Conservation (phyloP, 2,329 filamentous ascomycete species). For the Aspergillus texensis region DNA sequence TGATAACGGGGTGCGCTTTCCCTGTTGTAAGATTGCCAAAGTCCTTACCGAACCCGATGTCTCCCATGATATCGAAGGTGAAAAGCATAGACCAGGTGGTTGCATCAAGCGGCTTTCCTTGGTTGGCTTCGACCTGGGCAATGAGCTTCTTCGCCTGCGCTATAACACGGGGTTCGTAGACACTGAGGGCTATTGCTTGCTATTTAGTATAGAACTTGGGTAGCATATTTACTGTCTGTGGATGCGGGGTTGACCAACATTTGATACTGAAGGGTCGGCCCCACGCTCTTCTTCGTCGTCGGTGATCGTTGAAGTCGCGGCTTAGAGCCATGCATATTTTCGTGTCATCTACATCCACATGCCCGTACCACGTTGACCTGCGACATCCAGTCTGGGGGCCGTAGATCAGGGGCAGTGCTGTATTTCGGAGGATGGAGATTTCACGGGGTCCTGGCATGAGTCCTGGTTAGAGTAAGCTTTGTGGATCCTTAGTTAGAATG, state of each 20-base stretch:
- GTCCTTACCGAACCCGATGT: slow-evolving; percentile 43
- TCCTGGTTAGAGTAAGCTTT: neutral
- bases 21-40: slow-evolving; percentile 37
- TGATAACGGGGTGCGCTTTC: slow-evolving; percentile 19
- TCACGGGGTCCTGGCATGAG: slow-evolving; percentile 12
- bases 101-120: slow-evolving; percentile 20
- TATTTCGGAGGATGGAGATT: slow-evolving; percentile 12
- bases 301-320: slow-evolving; percentile 19
- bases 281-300: slow-evolving; percentile 14
- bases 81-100: slow-evolving; percentile 40
- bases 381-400: slow-evolving; percentile 13
- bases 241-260: slow-evolving; percentile 1
- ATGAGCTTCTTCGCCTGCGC: neutral
- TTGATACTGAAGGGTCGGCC: slow-evolving; percentile 17
- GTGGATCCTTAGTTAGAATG: neutral
- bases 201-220: neutral
- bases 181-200: neutral
- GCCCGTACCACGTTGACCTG: slow-evolving; percentile 20
- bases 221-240: no score
- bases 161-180: neutral
- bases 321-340: slow-evolving; percentile 1
- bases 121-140: neutral
- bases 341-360: slow-evolving; percentile 7
- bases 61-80: slow-evolving; percentile 47
- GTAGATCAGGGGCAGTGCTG: slow-evolving; percentile 14